Evolutionary conservation across 192 early-diverging fungal species (phyloP).

Genomic region (Cladochytrium replicatum): DNA sequence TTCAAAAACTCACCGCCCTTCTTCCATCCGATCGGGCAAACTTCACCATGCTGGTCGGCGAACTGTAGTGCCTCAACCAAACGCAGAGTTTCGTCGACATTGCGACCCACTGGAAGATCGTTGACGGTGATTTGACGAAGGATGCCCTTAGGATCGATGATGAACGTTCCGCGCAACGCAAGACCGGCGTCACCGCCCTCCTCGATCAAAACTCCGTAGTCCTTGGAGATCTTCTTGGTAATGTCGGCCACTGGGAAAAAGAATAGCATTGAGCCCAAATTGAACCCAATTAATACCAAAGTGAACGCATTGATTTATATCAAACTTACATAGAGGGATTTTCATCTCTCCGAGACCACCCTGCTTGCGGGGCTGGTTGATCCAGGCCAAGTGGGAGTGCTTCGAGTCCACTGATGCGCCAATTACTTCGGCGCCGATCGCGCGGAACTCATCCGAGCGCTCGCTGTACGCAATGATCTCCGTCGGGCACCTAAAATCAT

Average conservation of each 20-base stretch:
- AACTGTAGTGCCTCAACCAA: constrained; percentile 87
- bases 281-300: not conserved
- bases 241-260: constrained; percentile 61
- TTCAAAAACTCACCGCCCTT: constrained; percentile 44
- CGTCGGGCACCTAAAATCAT: constrained; percentile 69
- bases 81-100: constrained; percentile 77
- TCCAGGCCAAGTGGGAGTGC: constrained; percentile 84
- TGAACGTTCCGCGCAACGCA: constrained; percentile 75
- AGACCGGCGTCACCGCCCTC: constrained; percentile 55
- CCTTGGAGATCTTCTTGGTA: constrained; percentile 77
- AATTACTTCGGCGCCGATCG: constrained; percentile 60
- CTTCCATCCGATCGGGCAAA: constrained; percentile 66
- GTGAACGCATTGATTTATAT: not conserved
- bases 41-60: constrained; percentile 65
- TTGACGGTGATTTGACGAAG: constrained; percentile 85
- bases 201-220: constrained; percentile 76
- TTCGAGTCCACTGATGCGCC: constrained; percentile 40
- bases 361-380: constrained; percentile 68
- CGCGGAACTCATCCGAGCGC: constrained; percentile 70
- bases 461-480: constrained; percentile 90
- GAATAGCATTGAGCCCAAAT: not conserved
- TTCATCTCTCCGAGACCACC: constrained; percentile 87
- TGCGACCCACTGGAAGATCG: constrained; percentile 79
- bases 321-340: constrained; percentile 60
- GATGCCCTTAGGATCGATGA: constrained; percentile 83